Base-by-base conservation (phyloP, 495 filamentous ascomycete genomes). In the Arthonia radiata region DNA sequence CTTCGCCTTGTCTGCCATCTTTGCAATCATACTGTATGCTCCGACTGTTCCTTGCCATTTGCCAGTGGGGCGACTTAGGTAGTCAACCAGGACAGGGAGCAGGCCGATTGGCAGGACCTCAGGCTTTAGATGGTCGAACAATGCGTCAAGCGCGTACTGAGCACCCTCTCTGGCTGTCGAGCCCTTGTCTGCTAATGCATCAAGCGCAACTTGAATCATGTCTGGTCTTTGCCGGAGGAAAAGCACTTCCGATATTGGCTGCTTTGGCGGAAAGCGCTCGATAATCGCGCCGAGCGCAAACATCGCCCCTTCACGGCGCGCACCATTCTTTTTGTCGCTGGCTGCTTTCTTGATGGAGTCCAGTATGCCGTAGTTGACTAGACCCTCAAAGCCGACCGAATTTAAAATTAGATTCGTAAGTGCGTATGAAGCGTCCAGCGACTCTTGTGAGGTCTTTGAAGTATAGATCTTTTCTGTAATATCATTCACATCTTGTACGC, bases 41-140 rank as follows among this genome's bases (percentile, higher is more conserved):
- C 76, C 83, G 21, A 92, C 74, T 17, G 71, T 72, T 11, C 86
- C 83, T 48, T 99, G 86, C 82, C 82, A 94, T 50, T 93, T 97
- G 31, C 74, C 80, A 13, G 72, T 66, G 29, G 62, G 60, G 45
- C 76, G 83, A 42, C 60, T 57, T 9, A 93, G 54, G 44, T 92
- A 92, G 19, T 54, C 41, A 28, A 61, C 52, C 24, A 94, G 48
- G 5, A 64, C 59, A 4, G 80, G 77, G 17, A 92, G 50, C 13
- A 93, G 61, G 9, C 69, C 78, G 29, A 66, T 65, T 31, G 83
- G 71, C 36, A 81, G 58, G 15, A 75, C 66, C 52, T 94, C 83
- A 28, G 79, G 54, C 39, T 63, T 71, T 18, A 99, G 54, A 38
- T 67, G 56, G 26, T 53, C 56, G 50, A 83, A 92, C 1, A 94